Conservation (phyloP, 2,329 filamentous ascomycete genomes). For the Geosmithia putterillii region DNA sequence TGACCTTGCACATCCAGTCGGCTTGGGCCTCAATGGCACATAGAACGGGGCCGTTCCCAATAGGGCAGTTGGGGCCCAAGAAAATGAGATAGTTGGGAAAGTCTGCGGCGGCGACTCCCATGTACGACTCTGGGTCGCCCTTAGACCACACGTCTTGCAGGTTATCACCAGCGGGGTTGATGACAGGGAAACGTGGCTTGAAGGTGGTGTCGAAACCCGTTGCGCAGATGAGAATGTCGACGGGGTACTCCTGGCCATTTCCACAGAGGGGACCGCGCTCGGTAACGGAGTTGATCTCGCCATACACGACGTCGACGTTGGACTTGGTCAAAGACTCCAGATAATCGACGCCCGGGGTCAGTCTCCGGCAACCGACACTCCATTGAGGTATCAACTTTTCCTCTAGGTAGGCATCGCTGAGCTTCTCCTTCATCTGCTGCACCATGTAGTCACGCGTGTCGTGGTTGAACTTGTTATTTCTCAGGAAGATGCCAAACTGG, state of each 20-base stretch:
- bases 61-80: conserved; percentile 25
- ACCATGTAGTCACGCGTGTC: conserved; percentile 26
- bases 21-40: conserved; percentile 31
- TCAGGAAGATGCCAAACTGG: conserved; percentile 33
- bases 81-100: conserved; percentile 44
- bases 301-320: conserved; percentile 34
- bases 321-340: conserved; percentile 29
- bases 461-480: conserved; percentile 22
- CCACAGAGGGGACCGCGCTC: conserved; percentile 33
- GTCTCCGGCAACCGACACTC: conserved; percentile 31
- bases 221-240: conserved; percentile 46
- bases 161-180: conserved; percentile 32
- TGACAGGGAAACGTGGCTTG: conserved; percentile 35
- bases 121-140: conserved; percentile 34
- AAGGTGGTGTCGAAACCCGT: conserved; percentile 45
- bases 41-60: conserved; percentile 25
- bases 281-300: conserved; percentile 21
- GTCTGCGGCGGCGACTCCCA: conserved; percentile 37
- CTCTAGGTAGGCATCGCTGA: conserved; percentile 32
- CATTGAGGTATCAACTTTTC: conserved; percentile 36
- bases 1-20: conserved; percentile 35
- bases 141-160: conserved; percentile 34
- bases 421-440: conserved; percentile 22
- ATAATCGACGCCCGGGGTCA: conserved; percentile 38
- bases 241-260: conserved; percentile 32